These are phyloP conservation scores for Rhizopogon rudus DNA, from an alignment of 768 basidiomycete species.

Conservation along the genomic window DNA sequence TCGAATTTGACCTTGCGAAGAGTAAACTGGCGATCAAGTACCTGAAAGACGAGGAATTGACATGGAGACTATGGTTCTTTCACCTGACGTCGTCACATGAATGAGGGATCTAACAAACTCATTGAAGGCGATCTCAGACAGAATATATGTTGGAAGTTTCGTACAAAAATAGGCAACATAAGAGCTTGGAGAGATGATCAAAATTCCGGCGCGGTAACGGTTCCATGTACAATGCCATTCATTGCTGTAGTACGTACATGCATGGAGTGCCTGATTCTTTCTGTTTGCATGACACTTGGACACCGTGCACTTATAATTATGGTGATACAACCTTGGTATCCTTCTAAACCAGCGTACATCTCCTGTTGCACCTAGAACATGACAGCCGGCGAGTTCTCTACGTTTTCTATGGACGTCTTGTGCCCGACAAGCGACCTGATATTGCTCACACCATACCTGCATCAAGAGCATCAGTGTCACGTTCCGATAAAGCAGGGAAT, in stretches of 20 bases:
- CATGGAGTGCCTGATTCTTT: not conserved
- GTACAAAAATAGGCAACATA: no score
- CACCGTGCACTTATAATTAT: not conserved
- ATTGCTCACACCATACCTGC: conserved; percentile 94
- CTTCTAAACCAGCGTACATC: not conserved
- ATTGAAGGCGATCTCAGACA: no score
- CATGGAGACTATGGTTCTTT: no score
- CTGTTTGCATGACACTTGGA: not conserved
- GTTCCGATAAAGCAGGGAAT: not conserved
- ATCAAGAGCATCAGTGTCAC: not conserved
- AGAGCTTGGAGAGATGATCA: no score
- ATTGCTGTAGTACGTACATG: no score
- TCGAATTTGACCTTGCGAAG: conserved; percentile 58
- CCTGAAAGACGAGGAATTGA: conserved; percentile 51
- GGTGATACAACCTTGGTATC: conserved; percentile 4
- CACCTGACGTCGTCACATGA: no score
- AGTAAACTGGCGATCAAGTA: conserved; percentile 64
- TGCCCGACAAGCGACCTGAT: conserved; percentile 96
- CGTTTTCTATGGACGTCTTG: conserved; percentile 87
- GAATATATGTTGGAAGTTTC: no score
- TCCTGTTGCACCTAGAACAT: conserved; percentile 55
- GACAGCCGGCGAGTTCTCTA: conserved; percentile 87
- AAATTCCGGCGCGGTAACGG: no score
- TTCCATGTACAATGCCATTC: no score
- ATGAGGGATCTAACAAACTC: no score